phyloP scores from a whole-genome alignment of 1,284 basidiomycete genomes.

The Cerioporus squamosus region DNA sequence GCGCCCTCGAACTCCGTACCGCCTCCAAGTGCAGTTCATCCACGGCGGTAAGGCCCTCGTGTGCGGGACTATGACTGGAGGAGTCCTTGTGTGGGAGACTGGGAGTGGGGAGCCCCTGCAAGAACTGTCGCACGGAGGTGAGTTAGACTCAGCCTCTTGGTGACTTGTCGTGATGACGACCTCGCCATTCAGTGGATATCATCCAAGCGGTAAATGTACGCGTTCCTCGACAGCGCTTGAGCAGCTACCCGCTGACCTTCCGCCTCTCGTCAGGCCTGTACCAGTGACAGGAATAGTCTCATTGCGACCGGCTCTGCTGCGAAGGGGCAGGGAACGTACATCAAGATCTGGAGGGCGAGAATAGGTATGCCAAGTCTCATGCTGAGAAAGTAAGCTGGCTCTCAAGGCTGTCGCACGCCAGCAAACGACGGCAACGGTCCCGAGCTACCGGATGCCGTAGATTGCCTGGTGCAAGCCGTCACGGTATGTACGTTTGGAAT shows the following conservation, averaged over 20 bases:
- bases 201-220: not conserved
- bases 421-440: not conserved
- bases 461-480: not conserved
- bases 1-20: not conserved
- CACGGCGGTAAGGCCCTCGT: not conserved
- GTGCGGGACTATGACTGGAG: not conserved
- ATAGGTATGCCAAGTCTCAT: not conserved
- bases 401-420: not conserved
- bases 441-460: not conserved
- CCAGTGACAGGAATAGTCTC: not conserved
- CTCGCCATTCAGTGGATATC: not conserved
- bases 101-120: not conserved
- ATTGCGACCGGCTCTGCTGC: not conserved
- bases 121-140: not conserved
- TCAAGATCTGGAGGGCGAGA: not conserved
- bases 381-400: too few relatives aligned
- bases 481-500: not conserved
- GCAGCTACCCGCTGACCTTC: not conserved
- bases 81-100: not conserved
- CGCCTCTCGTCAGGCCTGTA: not conserved
- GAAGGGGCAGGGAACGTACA: not conserved
- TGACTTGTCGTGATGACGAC: not conserved
- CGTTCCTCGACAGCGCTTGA: too few relatives aligned
- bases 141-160: not conserved
- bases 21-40: not conserved